Evolutionary conservation across 257 asterid species (phyloP).

Genomic region (Salvia miltiorrhiza): DNA sequence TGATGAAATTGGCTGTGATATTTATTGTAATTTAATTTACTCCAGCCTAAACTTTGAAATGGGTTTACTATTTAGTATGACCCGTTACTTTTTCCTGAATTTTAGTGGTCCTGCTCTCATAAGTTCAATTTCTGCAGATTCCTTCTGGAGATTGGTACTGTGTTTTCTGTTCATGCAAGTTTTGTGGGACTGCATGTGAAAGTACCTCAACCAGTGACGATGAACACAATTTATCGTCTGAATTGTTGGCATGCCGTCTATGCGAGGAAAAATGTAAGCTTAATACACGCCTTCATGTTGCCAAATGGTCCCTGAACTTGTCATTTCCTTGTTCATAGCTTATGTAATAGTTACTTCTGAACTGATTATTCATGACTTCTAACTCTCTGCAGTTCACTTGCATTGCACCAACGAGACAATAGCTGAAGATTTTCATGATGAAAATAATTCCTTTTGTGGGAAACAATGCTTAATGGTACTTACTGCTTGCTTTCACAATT

Average conservation of each 20-base stretch:
- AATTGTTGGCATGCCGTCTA: conserved; percentile 49
- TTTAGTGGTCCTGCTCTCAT: conserved; percentile 11
- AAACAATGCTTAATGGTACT: conserved; percentile 71
- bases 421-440: conserved; percentile 40
- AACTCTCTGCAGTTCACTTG: conserved; percentile 60
- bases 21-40: conserved; percentile 3
- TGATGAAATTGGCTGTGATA: not conserved
- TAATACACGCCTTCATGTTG: conserved; percentile 14
- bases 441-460: conserved; percentile 63
- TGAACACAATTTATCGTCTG: conserved; percentile 31
- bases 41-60: conserved; percentile 12
- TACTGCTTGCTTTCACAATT: conserved; percentile 15
- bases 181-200: conserved; percentile 66
- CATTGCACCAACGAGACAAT: conserved; percentile 43
- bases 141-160: conserved; percentile 96
- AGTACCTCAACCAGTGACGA: conserved; percentile 34
- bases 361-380: conserved; percentile 16
- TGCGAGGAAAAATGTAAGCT: conserved; percentile 87
- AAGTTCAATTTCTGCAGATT: conserved; percentile 36
- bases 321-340: not conserved
- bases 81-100: not conserved
- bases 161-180: conserved; percentile 84
- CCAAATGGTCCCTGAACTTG: not conserved
- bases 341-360: not conserved
- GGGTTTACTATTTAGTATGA: conserved; percentile 1